Conservation (phyloP, 2,329 filamentous ascomycete species). For the Fusarium sambucinum region DNA sequence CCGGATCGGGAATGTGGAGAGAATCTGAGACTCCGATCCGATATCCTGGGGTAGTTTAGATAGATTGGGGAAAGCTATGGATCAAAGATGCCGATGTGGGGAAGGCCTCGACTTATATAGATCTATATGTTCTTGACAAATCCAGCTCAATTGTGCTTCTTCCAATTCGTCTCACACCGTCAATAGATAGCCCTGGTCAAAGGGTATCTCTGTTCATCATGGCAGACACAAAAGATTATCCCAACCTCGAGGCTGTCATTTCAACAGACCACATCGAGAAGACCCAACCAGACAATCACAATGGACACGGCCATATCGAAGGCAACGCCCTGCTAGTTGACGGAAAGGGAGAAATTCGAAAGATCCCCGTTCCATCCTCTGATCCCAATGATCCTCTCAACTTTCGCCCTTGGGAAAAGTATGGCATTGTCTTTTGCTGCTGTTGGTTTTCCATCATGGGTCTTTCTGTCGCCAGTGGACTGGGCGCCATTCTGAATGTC, state of each 20-base stretch:
- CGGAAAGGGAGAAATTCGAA: constrained; percentile 14
- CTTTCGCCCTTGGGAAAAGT: constrained; percentile 17
- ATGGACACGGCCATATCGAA: constrained; percentile 15
- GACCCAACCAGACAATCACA: background rate
- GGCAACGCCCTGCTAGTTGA: constrained; percentile 17
- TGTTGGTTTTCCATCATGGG: constrained; percentile 27
- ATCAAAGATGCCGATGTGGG: background rate
- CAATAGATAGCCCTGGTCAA: accelerated
- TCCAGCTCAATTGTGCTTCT: background rate
- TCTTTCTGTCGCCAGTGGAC: constrained; percentile 4
- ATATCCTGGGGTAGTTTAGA: background rate
- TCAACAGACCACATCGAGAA: constrained; percentile 17
- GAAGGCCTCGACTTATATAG: background rate
- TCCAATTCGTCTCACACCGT: background rate
- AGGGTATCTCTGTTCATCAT: background rate
- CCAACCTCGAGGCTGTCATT: background rate
- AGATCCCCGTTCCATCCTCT: constrained; percentile 15
- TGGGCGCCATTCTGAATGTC: constrained; percentile 14
- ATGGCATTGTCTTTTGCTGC: constrained; percentile 20
- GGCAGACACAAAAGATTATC: constrained; percentile 13
- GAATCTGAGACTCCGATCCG: background rate
- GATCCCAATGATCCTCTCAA: constrained; percentile 21
- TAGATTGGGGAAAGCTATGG: background rate
- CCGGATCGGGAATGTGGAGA: constrained; percentile 19
- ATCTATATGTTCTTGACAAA: background rate